Base-by-base conservation (phyloP, 495 filamentous ascomycete species). In the Echria macrotheca region DNA sequence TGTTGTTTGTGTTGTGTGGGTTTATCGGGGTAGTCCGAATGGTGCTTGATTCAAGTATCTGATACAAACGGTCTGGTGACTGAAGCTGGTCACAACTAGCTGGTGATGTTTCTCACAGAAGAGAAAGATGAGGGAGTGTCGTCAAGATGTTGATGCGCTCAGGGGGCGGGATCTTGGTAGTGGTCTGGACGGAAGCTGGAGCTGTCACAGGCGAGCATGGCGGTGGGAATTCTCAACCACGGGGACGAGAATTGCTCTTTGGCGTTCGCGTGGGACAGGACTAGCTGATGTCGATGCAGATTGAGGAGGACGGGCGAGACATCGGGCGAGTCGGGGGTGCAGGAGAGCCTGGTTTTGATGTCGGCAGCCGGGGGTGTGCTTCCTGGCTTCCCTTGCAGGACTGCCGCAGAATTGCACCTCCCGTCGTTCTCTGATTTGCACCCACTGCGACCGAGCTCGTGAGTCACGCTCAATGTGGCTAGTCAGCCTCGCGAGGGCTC, bases 391-490 rank as follows among this genome's bases (percentile, higher is more conserved):
- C 23, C 5, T 11, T 22, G 31, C 19, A 17, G 35, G 8, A 29
- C 33, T 18, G 24, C 33, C 18, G 44, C 46, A 28, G 40, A 31
- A 37, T 38, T 48, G 33, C 44, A 35, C 31, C 24, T 33, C 44
- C 12, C 25, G 26, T 5, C 42, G 5, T 6, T 12, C 7, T 24
- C 24, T 21, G 8, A 22, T 18, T 14, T 17, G 21, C 22, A 26
- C n/a, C n/a, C n/a, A n/a, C n/a, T n/a, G n/a, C 42, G 23, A 31
- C 21, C 10, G 11, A 26, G n/a, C 42, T 44, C 25, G 46, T 63
- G 60, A 63, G 49, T 63, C 60, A 60, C 57, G 15, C 56, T 59
- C 32, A 7, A 56, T 53, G 31, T 50, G 54, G 52, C 52, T 57
- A 55, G 52, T 31, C 52, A 61, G 60, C 58, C 60, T 57, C 49